These are phyloP conservation scores for Acer negundo DNA, from an alignment of 345 rosid genomes.

Conservation along the genomic window DNA sequence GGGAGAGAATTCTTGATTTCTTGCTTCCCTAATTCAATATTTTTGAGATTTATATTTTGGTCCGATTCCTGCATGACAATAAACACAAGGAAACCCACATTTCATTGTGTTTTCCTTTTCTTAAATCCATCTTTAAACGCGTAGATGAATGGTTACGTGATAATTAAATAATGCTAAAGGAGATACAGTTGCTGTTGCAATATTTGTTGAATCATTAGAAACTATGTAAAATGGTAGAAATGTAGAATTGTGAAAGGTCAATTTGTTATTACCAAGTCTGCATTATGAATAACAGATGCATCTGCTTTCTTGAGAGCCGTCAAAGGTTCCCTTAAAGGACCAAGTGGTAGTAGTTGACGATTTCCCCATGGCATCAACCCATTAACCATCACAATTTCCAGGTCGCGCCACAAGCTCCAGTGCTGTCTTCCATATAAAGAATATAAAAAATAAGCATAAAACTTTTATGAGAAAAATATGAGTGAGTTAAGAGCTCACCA, in stretches of 20 bases:
- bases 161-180: no score
- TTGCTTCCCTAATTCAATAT: conserved; percentile 45
- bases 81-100: conserved; percentile 23
- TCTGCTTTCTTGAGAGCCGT: conserved; percentile 62
- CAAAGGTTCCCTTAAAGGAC: conserved; percentile 85
- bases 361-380: conserved; percentile 84
- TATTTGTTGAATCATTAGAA: not conserved
- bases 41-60: conserved; percentile 34
- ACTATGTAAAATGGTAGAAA: not conserved
- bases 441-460: conserved; percentile 19
- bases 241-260: not conserved
- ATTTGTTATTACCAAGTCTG: conserved; percentile 51
- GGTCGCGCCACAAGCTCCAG: conserved; percentile 72
- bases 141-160: not conserved
- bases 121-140: not conserved
- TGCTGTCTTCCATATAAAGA: conserved; percentile 56
- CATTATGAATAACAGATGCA: conserved; percentile 65
- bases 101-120: not conserved
- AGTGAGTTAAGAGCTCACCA: not conserved
- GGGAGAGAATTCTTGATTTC: conserved; percentile 55
- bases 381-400: conserved; percentile 86
- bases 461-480: conserved; percentile 3
- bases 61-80: conserved; percentile 44
- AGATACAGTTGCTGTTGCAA: conserved; percentile 1
- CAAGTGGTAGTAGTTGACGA: conserved; percentile 57